Evolutionary conservation across 768 basidiomycete species (phyloP), one percentile per base, ranked within the genome.

Genomic region (Tylopilus vinaceipallidus): DNA sequence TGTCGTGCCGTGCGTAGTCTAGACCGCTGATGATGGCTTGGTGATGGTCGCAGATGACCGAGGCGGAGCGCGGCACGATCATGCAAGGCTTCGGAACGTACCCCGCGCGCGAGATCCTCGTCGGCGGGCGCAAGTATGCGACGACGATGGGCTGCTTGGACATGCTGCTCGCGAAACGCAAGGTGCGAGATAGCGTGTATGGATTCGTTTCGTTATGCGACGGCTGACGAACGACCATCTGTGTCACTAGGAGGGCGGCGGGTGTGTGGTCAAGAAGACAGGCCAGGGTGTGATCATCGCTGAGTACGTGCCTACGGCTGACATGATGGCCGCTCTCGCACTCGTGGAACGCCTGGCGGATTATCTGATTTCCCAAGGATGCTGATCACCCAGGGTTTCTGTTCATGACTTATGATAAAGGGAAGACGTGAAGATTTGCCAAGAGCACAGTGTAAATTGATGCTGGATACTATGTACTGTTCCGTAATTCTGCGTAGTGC

Each of bases 101-200:
- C n/a, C 64, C 64, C 6, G 39, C 27, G 14, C 53, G 64, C 4
- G 56, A 63, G 61, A 55, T 66, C 10, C 12, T 37, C 16, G 50
- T 65, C 14, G 63, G 63, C 3, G 63, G 58, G 0, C 26, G 63
- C 3, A 32, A 23, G 34, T 64, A 64, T 19, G 17, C 50, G 44
- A 66, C 64, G 22, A 64, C 58, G 56, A 64, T 65, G 63, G 56
- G 64, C 0, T 63, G 58, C 19, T 42, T 65, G 12, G 60, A 64
- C 11, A 41, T 64, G 61, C 39, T 64, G 23, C 52, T 63, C 27
- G 61, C 61, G n/a, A 53, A 54, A 47, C 52, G 45, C 52, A 59
- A 55, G 58, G 58, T 60, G 14, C 14, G 46, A 1, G 33, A 1
- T 40, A n/a, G 12, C 27, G 8, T 17, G 9, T 32, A 3, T 30